Evolutionary conservation across 768 basidiomycete genomes (phyloP).

Genomic region (Mycena rebaudengoi): DNA sequence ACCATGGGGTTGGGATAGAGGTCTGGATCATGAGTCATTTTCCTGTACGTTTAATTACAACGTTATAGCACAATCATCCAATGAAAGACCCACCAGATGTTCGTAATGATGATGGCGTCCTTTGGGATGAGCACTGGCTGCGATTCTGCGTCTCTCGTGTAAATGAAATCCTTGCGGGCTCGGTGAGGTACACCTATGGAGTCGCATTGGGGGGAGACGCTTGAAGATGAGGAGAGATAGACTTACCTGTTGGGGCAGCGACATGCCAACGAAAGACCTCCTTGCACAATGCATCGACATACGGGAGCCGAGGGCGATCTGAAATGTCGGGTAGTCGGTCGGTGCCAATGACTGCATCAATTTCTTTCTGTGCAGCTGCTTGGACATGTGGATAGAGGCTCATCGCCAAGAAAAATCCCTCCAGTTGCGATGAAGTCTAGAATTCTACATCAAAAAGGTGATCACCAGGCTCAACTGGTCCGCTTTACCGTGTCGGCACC

Average conservation of each 20-base stretch:
- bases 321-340: constrained; percentile 26
- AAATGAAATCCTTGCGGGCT: neutral
- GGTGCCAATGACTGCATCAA: neutral
- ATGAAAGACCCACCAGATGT: neutral
- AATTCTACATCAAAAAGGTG: too few relatives aligned
- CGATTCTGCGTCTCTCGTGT: neutral
- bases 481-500: constrained; percentile 16
- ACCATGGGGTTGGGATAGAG: constrained; percentile 13
- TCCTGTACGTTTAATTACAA: neutral
- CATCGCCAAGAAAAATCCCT: constrained; percentile 34
- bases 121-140: constrained; percentile 5
- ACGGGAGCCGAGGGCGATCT: constrained; percentile 24
- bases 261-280: constrained; percentile 28
- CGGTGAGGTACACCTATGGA: neutral
- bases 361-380: constrained; percentile 26
- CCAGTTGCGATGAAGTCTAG: too few relatives aligned
- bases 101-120: neutral
- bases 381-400: constrained; percentile 29
- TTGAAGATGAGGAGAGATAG: neutral
- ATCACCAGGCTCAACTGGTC: too few relatives aligned
- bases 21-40: constrained; percentile 14
- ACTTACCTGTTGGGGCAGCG: neutral
- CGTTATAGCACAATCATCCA: neutral
- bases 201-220: neutral
- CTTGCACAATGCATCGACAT: constrained; percentile 20